Evolutionary conservation across 2,329 filamentous ascomycete species (phyloP), one percentile per base, ranked within the genome.

Genomic region (Pseudopyricularia javanii): DNA sequence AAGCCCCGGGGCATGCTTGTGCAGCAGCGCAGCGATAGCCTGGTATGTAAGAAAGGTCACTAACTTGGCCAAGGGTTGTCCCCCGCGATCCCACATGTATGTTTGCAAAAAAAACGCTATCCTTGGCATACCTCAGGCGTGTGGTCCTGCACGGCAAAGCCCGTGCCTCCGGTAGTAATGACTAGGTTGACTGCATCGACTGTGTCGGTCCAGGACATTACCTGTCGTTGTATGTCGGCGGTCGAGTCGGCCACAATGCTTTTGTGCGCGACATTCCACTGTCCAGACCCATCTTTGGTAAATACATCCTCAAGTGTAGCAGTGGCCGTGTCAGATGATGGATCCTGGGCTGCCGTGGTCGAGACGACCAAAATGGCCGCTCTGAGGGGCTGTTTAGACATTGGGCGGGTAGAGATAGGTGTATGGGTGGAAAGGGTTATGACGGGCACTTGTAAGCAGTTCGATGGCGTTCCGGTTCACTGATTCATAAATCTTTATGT

Each of bases 161-260:
- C 93, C 1, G 93, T 98, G 2, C 93, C 93, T 22, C 93, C 93
- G 7, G 89, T 95, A 0, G 90, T 91, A 48, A 96, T 68, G 55
- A 98, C 79, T 54, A 97, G 69, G 67, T 95, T 91, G 50, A 84
- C 66, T 4, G 74, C 66, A 49, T 75, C 75, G 5, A 76, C 67
- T 11, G 63, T 61, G 66, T 95, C 90, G 0, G 86, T 74, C 88
- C 88, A 96, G 11, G 72, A 63, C 55, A 73, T 80, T 50, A 98
- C 77, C 50, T 82, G 76, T 15, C 74, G 74, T 63, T 95, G 88
- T 54, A 98, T 96, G 20, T 84, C 75, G 4, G 80, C 66, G 5
- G 83, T 74, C 63, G 82, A 79, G 66, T 98, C 93, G 14, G 86
- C 71, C 3, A 97, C 88, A 56, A 97, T 95, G 60, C 79, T 78